Evolutionary conservation across 345 rosid genomes (phyloP), one percentile per base, ranked within the genome.

Genomic region (Pistacia integerrima): DNA sequence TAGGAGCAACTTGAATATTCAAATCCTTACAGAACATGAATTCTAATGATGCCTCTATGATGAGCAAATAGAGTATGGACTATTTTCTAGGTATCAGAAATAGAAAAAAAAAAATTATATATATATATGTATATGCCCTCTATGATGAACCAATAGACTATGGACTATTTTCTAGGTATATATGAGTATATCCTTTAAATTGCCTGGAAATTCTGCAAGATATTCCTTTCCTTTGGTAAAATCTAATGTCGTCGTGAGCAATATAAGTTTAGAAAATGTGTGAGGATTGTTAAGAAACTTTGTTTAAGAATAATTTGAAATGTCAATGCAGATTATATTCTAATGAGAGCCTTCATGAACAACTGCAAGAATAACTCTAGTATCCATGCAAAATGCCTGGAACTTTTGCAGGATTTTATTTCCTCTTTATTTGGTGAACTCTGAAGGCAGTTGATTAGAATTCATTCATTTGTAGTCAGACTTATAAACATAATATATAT

Each of bases 341-440:
- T 79, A 51, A 54, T 2, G 14, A 69, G 30, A 69, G 52, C 20
- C 20, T 10, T 49, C 25, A 41, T 66, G 69, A 44, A n/a, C 69
- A 44, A n/a, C 57, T 22, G 8, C 30, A 44, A 12, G 8, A 66
- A 36, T 7, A 33, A 58, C 33, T 13, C 10, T 4, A 22, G 52
- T 8, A 38, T 69, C 20, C 22, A 35, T 74, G 63, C 70, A 74
- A 36, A 54, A 64, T 12, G 20, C n/a, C 13, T 71, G 64, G n/a
- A 33, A 17, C 12, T 33, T 30, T n/a, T 38, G 33, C 33, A 36
- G 51, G 35, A 36, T 56, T 20, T 20, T 44, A 13, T 36, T 72
- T 59, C 41, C 14, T 16, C 4, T 75, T 48, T 46, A 48, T 38
- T 36, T 18, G n/a, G 54, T 65, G 30, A 41, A 17, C 13, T 44